A percentile compares a stretch with the other conserved stretches of the same genome.
Conservation (phyloP, 345 rosid genomes). For the Sonneratia caseolaris region DNA sequence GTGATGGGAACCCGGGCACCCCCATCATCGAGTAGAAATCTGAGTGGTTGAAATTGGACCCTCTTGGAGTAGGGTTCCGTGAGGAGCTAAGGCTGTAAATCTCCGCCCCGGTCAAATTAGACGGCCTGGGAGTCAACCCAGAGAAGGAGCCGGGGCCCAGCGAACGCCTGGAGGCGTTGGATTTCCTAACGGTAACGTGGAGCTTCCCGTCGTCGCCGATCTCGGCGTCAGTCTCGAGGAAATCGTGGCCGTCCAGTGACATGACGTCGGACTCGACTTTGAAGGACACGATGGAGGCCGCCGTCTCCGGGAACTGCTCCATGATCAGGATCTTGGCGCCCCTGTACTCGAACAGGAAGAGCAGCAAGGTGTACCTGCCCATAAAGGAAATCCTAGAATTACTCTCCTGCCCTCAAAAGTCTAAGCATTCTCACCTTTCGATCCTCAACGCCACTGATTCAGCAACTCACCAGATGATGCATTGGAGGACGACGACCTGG, state of each 20-base stretch:
- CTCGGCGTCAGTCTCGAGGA: slow-evolving; percentile 33
- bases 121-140: slow-evolving; percentile 31
- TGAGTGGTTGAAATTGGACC: slow-evolving; percentile 44
- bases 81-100: slow-evolving; percentile 37
- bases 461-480: slow-evolving; percentile 53
- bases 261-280: slow-evolving; percentile 36
- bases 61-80: slow-evolving; percentile 31
- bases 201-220: slow-evolving; percentile 36
- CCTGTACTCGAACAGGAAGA: slow-evolving; percentile 34
- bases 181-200: slow-evolving; percentile 32
- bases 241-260: slow-evolving; percentile 25
- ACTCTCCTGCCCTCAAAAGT: too few relatives aligned
- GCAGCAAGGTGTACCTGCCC: slow-evolving; percentile 34
- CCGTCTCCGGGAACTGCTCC: slow-evolving; percentile 50
- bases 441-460: too few relatives aligned
- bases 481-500: slow-evolving; percentile 81
- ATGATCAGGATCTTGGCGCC: slow-evolving; percentile 52
- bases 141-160: slow-evolving; percentile 37
- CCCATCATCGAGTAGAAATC: slow-evolving; percentile 56
- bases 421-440: too few relatives aligned
- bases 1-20: slow-evolving; percentile 12
- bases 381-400: too few relatives aligned
- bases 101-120: slow-evolving; percentile 38
- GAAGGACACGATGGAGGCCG: slow-evolving; percentile 34
- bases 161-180: slow-evolving; percentile 32